phyloP scores from a whole-genome alignment of 1,139 yeast species.

The Sugiyamaella xylanicola region DNA sequence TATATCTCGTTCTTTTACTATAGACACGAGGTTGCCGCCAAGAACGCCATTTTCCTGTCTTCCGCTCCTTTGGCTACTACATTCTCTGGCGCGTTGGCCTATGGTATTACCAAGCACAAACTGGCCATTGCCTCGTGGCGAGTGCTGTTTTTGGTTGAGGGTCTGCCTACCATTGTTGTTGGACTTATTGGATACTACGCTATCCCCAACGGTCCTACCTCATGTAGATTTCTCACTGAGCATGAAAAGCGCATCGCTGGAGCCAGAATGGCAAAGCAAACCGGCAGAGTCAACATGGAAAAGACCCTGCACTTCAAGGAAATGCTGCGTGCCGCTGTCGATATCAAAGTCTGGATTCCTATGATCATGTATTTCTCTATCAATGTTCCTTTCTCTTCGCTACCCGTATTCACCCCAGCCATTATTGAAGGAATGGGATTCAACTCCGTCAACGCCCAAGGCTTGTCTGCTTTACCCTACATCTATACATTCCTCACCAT shows the following conservation, averaged over 20 bases:
- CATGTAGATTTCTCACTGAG: conserved; percentile 37
- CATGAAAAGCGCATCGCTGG: conserved; percentile 37
- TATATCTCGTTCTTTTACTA: conserved; percentile 38
- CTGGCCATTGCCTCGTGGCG: conserved; percentile 40
- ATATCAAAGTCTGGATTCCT: conserved; percentile 32
- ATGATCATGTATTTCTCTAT: conserved; percentile 37
- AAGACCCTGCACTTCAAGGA: conserved; percentile 28
- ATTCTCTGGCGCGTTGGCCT: conserved; percentile 40
- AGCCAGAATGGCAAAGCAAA: conserved; percentile 34
- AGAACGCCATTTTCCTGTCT: conserved; percentile 59
- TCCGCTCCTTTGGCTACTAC: conserved; percentile 39
- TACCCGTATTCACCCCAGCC: conserved; percentile 37
- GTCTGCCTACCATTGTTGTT: conserved; percentile 42
- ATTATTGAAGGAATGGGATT: conserved; percentile 38
- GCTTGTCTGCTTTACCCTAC: conserved; percentile 38
- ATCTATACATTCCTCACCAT: conserved; percentile 31
- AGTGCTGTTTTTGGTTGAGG: conserved; percentile 47
- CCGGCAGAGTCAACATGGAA: conserved; percentile 27
- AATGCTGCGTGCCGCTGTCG: conserved; percentile 27
- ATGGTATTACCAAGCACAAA: conserved; percentile 46
- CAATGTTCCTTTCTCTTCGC: conserved; percentile 38
- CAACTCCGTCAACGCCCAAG: conserved; percentile 35
- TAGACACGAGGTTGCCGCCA: conserved; percentile 43
- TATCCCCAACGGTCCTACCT: conserved; percentile 52
- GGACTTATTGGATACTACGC: conserved; percentile 39